Evolutionary conservation across 2,329 filamentous ascomycete species (phyloP), one percentile per base, ranked within the genome.

Genomic region (Cercospora brassicicola): DNA sequence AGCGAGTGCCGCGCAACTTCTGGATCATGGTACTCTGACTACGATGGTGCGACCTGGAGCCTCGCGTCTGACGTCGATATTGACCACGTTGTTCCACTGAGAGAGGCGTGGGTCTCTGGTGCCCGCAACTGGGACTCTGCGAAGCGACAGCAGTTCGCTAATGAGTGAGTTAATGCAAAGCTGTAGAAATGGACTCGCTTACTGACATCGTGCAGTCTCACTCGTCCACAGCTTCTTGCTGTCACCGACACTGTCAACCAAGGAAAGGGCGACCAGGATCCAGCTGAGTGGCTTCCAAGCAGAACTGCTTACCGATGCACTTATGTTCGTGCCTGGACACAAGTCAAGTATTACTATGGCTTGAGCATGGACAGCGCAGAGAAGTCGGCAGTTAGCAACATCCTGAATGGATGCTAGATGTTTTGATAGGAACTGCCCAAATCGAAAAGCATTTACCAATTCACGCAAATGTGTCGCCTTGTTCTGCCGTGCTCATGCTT

Each of bases 11-110:
- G 84, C 1, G 79, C 90, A 0, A 89, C 84, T 0, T 87, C 86
- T 2, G 92, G 92, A 4, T 83, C 82, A 0, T 95, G 92, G 92
- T 79, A 78, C 48, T 89, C 87, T 39, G 90, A 90, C 0, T 95
- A 91, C 77, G 92, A 94, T 75, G 91, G 91, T 15, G 89, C 82
- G 0, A 88, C 84, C 1, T 93, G 90, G 89, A 90, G 87, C 0
- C 81, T 83, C 0, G 86, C 91, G 0, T 86, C 84, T 18, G 90
- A 94, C 73, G 78, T 95, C 0, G 91, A 94, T 73, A 94, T 95
- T 68, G 92, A 95, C 78, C 92, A 95, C 78, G 84, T 95, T 80
- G 91, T 96, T 2, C 91, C 92, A 0, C 78, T 96, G 69, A 89
- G 62, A 55, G 73, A 75, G 53, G 73, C 74, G 23, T 76, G 74